A percentile compares a stretch with the other conserved stretches of the same genome.
Evolutionary conservation across 2,329 filamentous ascomycete species (phyloP).

Genomic region (Tolypocladium tropicale): DNA sequence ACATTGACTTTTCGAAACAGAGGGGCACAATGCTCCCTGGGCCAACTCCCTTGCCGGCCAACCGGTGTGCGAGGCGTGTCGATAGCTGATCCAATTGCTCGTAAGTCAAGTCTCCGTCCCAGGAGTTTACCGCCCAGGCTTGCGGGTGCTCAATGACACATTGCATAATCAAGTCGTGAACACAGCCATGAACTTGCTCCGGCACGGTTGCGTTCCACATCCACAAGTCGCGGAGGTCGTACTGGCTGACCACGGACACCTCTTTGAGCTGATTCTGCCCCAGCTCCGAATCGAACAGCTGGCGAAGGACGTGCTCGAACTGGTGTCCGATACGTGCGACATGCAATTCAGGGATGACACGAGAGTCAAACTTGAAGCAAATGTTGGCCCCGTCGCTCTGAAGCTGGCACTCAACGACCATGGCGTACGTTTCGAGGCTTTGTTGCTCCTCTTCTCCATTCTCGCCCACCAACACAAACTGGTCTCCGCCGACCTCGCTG

Average conservation of each 20-base stretch:
- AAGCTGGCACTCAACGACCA: constrained; percentile 1
- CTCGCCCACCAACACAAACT: background rate
- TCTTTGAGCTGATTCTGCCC: background rate
- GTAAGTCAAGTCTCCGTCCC: constrained; percentile 27
- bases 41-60: constrained; percentile 11
- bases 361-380: constrained; percentile 4
- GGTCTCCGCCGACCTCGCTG: background rate
- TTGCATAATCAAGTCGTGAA: constrained; percentile 9
- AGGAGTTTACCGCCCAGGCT: constrained; percentile 10
- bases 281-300: background rate
- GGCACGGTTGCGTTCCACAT: constrained; percentile 8
- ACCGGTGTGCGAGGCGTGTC: constrained; percentile 4
- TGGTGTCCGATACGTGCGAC: constrained; percentile 4
- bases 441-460: background rate
- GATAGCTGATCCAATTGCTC: constrained; percentile 17
- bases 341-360: constrained; percentile 1
- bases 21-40: constrained; percentile 12
- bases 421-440: background rate
- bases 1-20: constrained; percentile 14
- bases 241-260: constrained; percentile 2
- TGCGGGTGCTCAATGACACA: constrained; percentile 6
- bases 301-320: constrained; percentile 4
- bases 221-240: constrained; percentile 11
- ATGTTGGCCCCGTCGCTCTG: background rate
- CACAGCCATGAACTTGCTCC: constrained; percentile 4